A percentile compares a stretch with the other conserved stretches of the same genome.
Evolutionary conservation across 306 rosid genomes (phyloP).

Genomic region (Morella rubra): DNA sequence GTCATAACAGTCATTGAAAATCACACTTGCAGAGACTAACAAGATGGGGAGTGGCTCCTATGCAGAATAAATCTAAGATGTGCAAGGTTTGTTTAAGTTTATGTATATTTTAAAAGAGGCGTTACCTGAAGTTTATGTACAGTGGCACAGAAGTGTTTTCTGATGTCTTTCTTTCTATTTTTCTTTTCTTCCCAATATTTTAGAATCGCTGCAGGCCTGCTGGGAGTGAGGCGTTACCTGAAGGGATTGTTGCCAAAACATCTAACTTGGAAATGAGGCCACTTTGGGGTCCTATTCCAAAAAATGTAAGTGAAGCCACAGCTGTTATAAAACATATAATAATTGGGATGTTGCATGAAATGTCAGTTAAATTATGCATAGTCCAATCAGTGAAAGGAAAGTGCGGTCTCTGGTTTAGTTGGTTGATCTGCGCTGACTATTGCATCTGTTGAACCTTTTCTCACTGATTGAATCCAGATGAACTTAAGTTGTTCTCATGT

Average conservation of each 20-base stretch:
- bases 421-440: too few species aligned
- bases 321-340: neutral
- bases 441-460: too few species aligned
- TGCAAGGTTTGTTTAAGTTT: conserved; percentile 61
- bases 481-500: too few species aligned
- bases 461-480: too few species aligned
- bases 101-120: too few species aligned
- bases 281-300: conserved; percentile 43
- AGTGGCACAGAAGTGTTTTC: neutral
- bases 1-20: conserved; percentile 12
- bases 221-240: conserved; percentile 42
- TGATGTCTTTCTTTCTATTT: neutral
- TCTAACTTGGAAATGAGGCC: conserved; percentile 45
- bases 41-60: conserved; percentile 55
- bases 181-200: neutral
- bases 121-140: too few species aligned
- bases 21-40: conserved; percentile 55
- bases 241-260: conserved; percentile 42
- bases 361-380: too few species aligned
- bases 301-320: conserved; percentile 27
- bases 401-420: too few species aligned
- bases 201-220: conserved; percentile 42
- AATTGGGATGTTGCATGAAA: neutral
- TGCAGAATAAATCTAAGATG: conserved; percentile 28
- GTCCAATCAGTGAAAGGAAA: too few species aligned